Base-by-base conservation (phyloP, 108 stramenopile species). In the Pseudonitzschia multistriata region DNA sequence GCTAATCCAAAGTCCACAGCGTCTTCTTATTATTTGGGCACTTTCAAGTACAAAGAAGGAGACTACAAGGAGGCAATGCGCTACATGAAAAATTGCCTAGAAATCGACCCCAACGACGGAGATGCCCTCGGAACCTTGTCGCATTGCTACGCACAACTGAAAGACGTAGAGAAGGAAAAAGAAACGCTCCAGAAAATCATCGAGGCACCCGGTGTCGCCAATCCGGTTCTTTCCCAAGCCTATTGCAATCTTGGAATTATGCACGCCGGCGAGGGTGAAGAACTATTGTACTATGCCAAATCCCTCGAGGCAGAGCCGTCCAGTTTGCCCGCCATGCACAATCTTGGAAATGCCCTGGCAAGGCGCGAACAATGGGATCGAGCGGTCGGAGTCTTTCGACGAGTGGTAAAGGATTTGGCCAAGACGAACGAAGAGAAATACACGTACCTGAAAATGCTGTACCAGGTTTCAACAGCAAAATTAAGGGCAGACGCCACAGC, bases 191-290 rank as follows among this genome's bases (percentile, higher is more conserved):
- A 70, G 34, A 63, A 67, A 35, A 57, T 85, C 40, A 50, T 76
- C 34, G 5, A 50, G 8, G 74, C 80, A 17, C 83, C 83, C 22
- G 77, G 80, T 14, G 80, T 70, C 6, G 25, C 71, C 11, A 55
- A 70, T 3, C 22, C 11, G 10, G 66, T 54, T 24, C 49, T 59
- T 7, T 63, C 78, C 21, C 66, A 66, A 30, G 83, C 80, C 31
- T 81, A 76, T 55, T 72, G 74, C 42, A 81, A 85, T 36, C 60
- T 85, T 21, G 83, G 83, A 19, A 80, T 80, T 5, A 13, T 78
- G 49, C 19, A 78, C 40, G 71, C 61, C 27, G 80, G 77, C 0
- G 47, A 65, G 1, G 72, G 76, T 3, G 45, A 68, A 7, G 83
- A 85, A 70, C 62, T 81, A 36, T 39, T 63, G 25, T 78, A 73